These are phyloP conservation scores for Hypoxylon sp. DNA, from an alignment of 2,329 filamentous ascomycete species.

Conservation along the genomic window DNA sequence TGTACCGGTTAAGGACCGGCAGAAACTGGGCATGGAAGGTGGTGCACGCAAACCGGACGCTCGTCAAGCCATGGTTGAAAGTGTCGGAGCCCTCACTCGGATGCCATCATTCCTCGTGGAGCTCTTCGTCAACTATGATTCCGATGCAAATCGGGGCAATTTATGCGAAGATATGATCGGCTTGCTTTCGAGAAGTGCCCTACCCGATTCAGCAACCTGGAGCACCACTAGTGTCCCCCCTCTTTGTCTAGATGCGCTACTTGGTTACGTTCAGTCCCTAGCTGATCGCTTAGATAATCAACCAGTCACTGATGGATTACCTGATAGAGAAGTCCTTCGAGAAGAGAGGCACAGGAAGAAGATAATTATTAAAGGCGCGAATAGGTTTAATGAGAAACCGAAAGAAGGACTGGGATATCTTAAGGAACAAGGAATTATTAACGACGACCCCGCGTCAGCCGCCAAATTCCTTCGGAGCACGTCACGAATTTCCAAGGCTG, in stretches of 20 bases:
- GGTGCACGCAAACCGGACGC: conserved; percentile 94
- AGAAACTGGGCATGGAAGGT: conserved; percentile 92
- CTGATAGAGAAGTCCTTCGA: conserved; percentile 74
- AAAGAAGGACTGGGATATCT: conserved; percentile 91
- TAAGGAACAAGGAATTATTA: conserved; percentile 87
- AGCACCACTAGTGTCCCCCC: conserved; percentile 98
- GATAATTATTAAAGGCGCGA: conserved; percentile 87
- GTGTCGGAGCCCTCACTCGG: conserved; percentile 88
- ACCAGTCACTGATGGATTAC: conserved; percentile 74
- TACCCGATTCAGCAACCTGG: conserved; percentile 98
- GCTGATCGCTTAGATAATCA: conserved; percentile 85
- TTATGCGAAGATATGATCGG: conserved; percentile 97
- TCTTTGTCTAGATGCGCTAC: conserved; percentile 89
- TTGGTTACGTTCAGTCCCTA: conserved; percentile 93
- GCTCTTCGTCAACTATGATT: conserved; percentile 98
- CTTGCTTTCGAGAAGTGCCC: conserved; percentile 90
- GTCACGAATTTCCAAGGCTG: conserved; percentile 87
- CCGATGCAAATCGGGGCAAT: conserved; percentile 90
- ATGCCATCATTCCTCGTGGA: conserved; percentile 97
- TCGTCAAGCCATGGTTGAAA: conserved; percentile 98
- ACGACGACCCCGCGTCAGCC: conserved; percentile 81
- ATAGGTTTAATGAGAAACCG: conserved; percentile 95
- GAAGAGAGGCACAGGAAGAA: conserved; percentile 86
- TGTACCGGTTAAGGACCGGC: conserved; percentile 90
- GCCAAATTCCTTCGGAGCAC: conserved; percentile 92